phyloP scores from a whole-genome alignment of 345 rosid genomes.

The Rhodomyrtus tomentosa region DNA sequence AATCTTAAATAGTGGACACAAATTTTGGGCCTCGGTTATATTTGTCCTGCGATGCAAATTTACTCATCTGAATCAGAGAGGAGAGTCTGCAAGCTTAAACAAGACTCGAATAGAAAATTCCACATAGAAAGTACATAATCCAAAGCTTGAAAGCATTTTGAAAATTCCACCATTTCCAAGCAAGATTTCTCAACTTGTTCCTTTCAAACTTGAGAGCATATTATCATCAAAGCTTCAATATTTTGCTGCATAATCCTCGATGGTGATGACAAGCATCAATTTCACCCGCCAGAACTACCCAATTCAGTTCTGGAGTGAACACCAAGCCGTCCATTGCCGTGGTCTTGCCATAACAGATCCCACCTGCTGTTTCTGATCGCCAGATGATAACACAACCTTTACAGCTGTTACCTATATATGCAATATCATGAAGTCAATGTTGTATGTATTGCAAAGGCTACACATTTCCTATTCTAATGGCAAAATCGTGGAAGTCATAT shows the following conservation, averaged over 20 bases:
- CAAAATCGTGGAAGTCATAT: background rate
- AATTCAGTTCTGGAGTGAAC: background rate
- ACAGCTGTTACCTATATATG: conserved; percentile 72
- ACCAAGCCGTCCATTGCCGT: too few relatives aligned
- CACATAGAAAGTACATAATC: background rate
- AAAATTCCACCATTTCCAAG: background rate
- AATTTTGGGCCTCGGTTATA: conserved; percentile 49
- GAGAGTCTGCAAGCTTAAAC: background rate
- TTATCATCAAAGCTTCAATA: background rate
- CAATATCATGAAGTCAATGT: conserved; percentile 2
- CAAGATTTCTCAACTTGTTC: background rate
- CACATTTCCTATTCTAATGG: background rate
- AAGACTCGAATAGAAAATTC: background rate
- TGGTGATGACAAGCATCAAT: background rate
- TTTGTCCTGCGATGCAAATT: conserved; percentile 55
- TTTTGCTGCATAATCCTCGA: background rate
- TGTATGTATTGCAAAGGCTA: background rate
- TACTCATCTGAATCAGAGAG: background rate
- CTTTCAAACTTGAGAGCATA: background rate
- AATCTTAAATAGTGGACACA: background rate
- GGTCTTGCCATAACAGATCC: conserved; percentile 76
- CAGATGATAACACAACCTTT: conserved; percentile 59
- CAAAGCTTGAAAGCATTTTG: too few relatives aligned
- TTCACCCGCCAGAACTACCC: background rate
- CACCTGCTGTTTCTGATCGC: conserved; percentile 45